These are phyloP conservation scores for Botryotinia calthae DNA, from an alignment of 2,329 filamentous ascomycete species.

Conservation along the genomic window DNA sequence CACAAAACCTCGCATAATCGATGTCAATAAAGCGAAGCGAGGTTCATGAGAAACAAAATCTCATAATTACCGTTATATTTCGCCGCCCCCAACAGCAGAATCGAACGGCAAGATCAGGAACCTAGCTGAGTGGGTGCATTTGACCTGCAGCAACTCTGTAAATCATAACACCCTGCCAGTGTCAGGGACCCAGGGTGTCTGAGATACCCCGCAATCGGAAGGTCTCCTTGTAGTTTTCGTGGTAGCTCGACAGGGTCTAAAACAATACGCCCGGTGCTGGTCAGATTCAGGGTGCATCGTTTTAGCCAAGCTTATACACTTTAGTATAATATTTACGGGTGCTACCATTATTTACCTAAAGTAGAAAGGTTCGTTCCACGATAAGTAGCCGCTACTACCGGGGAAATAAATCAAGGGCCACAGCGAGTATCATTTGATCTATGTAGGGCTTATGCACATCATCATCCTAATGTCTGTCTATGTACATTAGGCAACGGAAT, in stretches of 20 bases:
- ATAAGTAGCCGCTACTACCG: not conserved
- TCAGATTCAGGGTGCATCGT: not conserved
- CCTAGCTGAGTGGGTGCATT: not conserved
- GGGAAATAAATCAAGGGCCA: not conserved
- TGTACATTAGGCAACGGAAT: not conserved
- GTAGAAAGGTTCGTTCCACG: not conserved
- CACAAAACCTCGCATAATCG: not conserved
- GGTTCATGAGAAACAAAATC: not conserved
- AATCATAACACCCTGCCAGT: not conserved
- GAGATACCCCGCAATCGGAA: slow-evolving; percentile 4
- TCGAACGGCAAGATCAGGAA: slow-evolving; percentile 3
- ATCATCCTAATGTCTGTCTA: not conserved
- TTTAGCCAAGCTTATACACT: not conserved
- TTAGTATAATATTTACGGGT: not conserved
- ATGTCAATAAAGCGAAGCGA: not conserved
- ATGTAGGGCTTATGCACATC: slow-evolving; percentile 19
- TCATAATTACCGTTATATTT: not conserved
- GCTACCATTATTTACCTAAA: not conserved
- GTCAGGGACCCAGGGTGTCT: no score
- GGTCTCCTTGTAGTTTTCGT: not conserved
- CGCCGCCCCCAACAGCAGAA: not conserved
- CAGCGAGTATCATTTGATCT: not conserved
- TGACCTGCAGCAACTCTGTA: not conserved
- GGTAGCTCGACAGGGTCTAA: not conserved
- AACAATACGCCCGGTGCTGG: not conserved